These are phyloP conservation scores for Cercospora sp. DNA, from an alignment of 2,329 filamentous ascomycete species.

Conservation along the genomic window DNA sequence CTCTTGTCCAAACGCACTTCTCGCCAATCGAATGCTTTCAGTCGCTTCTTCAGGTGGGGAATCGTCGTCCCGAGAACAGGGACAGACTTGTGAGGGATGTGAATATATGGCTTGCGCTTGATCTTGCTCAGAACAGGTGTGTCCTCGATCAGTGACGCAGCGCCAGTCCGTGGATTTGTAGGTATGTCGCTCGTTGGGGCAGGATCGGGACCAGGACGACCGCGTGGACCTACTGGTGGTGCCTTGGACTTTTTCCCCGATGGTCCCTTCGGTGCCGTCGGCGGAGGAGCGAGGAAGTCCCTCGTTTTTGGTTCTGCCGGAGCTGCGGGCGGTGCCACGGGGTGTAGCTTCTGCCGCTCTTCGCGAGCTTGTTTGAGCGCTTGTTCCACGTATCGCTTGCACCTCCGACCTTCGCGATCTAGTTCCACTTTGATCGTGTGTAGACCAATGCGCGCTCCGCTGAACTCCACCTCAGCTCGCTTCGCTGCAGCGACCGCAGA, in stretches of 20 bases:
- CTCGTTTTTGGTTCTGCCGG: conserved; percentile 38
- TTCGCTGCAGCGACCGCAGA: conserved; percentile 79
- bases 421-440: conserved; percentile 78
- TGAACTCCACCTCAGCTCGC: conserved; percentile 73
- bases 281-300: conserved; percentile 66
- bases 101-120: conserved; percentile 81
- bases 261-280: conserved; percentile 81
- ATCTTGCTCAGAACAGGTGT: conserved; percentile 69
- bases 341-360: conserved; percentile 52
- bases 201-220: conserved; percentile 34
- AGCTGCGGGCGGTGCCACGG: conserved; percentile 38
- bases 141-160: conserved; percentile 62
- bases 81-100: conserved; percentile 82
- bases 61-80: conserved; percentile 84
- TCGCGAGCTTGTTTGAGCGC: conserved; percentile 69
- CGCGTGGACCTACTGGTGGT: conserved; percentile 38
- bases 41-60: conserved; percentile 82
- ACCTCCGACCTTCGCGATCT: conserved; percentile 84
- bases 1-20: conserved; percentile 80
- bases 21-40: conserved; percentile 79
- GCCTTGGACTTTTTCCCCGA: conserved; percentile 54
- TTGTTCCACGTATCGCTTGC: conserved; percentile 73
- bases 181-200: conserved; percentile 31
- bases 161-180: conserved; percentile 47
- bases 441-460: conserved; percentile 76